Percentiles rank a stretch among this genome's conserved stretches.
phyloP scores from a whole-genome alignment of 2,329 filamentous ascomycete species.

The Graphilbum sp. region DNA sequence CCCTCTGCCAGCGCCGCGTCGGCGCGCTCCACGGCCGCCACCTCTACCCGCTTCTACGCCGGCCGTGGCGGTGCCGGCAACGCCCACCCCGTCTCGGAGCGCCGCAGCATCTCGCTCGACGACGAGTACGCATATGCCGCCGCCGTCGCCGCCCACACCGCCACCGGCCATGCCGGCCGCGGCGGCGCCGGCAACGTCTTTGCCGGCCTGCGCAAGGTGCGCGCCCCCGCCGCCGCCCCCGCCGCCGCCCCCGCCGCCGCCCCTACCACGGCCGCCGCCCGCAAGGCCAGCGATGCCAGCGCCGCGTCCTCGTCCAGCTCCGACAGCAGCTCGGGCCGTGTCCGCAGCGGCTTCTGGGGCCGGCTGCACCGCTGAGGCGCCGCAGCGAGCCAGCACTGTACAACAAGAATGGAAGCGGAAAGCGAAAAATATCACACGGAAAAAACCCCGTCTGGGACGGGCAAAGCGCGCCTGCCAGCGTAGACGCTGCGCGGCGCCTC shows the following conservation, averaged over 20 bases:
- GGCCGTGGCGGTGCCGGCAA: conserved; percentile 55
- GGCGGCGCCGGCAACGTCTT: conserved; percentile 46
- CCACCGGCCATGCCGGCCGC: conserved; percentile 43
- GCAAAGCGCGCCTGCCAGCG: too few relatives aligned
- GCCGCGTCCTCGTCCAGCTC: conserved; percentile 11
- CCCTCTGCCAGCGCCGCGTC: conserved; percentile 26
- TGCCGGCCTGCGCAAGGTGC: conserved; percentile 4
- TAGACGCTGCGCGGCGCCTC: not conserved
- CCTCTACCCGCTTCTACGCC: conserved; percentile 39
- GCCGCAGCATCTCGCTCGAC: conserved; percentile 48
- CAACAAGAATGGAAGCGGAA: too few relatives aligned
- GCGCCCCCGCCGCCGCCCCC: conserved; percentile 10
- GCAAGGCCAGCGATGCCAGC: conserved; percentile 17
- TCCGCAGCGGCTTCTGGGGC: conserved; percentile 19
- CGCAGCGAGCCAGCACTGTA: too few relatives aligned
- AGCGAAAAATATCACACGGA: not conserved
- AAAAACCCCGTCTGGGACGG: too few relatives aligned
- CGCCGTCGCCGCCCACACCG: conserved; percentile 31
- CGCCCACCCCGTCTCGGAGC: conserved; percentile 32
- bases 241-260: conserved; percentile 14
- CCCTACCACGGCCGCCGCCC: conserved; percentile 7
- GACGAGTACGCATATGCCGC: conserved; percentile 44
- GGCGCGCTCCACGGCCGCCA: conserved; percentile 16
- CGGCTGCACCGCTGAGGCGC: conserved; percentile 21
- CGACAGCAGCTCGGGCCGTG: conserved; percentile 4